Evolutionary conservation across 2,329 filamentous ascomycete genomes (phyloP).

Genomic region (Calonectria hawksworthii): DNA sequence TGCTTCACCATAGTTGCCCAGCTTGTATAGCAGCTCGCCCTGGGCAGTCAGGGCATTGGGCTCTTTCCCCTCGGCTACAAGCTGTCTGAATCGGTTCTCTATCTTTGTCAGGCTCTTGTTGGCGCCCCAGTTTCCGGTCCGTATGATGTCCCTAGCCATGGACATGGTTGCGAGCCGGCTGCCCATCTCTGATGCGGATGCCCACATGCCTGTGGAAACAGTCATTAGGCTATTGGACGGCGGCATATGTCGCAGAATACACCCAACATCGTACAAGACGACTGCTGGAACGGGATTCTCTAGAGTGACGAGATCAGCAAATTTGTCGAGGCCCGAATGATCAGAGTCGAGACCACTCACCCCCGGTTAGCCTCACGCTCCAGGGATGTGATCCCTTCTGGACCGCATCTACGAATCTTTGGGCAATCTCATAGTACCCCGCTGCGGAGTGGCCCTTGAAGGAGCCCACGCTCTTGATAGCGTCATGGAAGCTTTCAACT

Average conservation of each 20-base stretch:
- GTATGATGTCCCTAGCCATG: constrained; percentile 41
- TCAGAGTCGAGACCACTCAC: constrained; percentile 36
- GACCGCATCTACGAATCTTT: constrained; percentile 41
- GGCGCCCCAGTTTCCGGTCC: constrained; percentile 36
- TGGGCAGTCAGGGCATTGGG: constrained; percentile 53
- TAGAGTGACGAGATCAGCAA: constrained; percentile 28
- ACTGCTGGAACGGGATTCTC: constrained; percentile 36
- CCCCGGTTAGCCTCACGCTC: constrained; percentile 34
- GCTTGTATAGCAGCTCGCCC: constrained; percentile 46
- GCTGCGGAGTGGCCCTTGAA: constrained; percentile 38
- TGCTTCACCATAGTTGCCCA: constrained; percentile 43
- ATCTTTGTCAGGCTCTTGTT: constrained; percentile 30
- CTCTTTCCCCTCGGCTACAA: constrained; percentile 49
- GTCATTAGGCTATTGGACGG: constrained; percentile 16
- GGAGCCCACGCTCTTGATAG: constrained; percentile 31
- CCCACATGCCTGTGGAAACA: constrained; percentile 47
- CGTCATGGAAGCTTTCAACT: constrained; percentile 34
- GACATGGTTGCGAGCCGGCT: constrained; percentile 49
- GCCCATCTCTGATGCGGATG: constrained; percentile 49
- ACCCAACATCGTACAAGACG: constrained; percentile 47
- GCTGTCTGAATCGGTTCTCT: constrained; percentile 48
- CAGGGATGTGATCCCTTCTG: constrained; percentile 38
- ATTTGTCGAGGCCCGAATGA: not conserved
- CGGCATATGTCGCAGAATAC: constrained; percentile 41
- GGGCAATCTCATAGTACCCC: constrained; percentile 42